A percentile compares a stretch with the other conserved stretches of the same genome.
These are phyloP conservation scores for Pleurotus platypus DNA, from an alignment of 768 basidiomycete genomes.

Conservation along the genomic window DNA sequence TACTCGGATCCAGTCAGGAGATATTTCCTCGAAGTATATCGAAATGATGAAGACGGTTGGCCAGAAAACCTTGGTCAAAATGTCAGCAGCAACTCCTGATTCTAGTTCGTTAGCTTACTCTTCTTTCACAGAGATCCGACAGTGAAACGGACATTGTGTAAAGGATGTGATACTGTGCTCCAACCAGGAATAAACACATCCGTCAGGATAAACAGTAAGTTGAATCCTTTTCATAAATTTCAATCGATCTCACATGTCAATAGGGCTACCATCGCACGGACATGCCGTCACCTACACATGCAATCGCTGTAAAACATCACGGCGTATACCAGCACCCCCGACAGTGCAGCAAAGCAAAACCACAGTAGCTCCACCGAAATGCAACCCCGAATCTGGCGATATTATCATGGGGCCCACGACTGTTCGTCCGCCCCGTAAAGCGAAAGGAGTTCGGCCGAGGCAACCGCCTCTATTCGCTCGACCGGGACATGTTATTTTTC, in stretches of 20 bases:
- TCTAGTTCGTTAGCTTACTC: not conserved
- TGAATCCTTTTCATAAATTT: not conserved
- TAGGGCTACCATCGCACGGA: conserved; percentile 41
- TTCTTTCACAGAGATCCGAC: conserved; percentile 60
- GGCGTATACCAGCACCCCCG: conserved; percentile 68
- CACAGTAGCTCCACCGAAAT: too few species aligned
- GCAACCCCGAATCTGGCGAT: too few species aligned
- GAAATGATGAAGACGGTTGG: conserved; percentile 67
- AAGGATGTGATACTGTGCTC: conserved; percentile 58
- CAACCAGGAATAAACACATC: conserved; percentile 65
- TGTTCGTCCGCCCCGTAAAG: not conserved
- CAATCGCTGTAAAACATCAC: conserved; percentile 48
- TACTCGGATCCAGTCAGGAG: conserved; percentile 27
- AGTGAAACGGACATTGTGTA: conserved; percentile 81
- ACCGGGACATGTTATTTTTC: conserved; percentile 63
- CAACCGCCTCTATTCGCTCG: conserved; percentile 59
- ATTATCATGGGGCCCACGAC: too few species aligned
- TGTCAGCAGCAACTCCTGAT: conserved; percentile 41
- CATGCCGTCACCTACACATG: conserved; percentile 61
- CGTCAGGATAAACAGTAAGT: conserved; percentile 63
- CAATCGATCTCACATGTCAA: not conserved
- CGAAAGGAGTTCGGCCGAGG: conserved; percentile 29
- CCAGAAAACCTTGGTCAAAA: conserved; percentile 71
- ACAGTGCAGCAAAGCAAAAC: conserved; percentile 11
- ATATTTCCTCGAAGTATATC: conserved; percentile 65